phyloP scores from a whole-genome alignment of 1,284 basidiomycete genomes.

The Schizophyllum amplum region DNA sequence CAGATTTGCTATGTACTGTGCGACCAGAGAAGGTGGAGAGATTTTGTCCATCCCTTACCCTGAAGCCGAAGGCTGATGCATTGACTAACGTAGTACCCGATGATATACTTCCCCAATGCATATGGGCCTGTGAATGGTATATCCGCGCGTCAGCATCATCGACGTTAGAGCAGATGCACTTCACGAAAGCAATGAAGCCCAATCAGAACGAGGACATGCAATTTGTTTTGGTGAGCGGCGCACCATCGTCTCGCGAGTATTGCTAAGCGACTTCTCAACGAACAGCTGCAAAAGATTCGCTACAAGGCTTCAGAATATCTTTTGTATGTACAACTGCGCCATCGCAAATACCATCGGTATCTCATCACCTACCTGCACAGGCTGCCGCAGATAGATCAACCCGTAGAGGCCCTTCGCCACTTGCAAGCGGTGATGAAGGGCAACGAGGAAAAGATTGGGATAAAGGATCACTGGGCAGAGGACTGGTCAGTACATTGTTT shows the following conservation, averaged over 20 bases:
- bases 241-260: no score
- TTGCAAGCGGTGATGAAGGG: not conserved
- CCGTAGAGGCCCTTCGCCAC: not conserved
- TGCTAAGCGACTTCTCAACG: no score
- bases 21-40: conserved; percentile 6
- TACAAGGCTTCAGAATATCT: no score
- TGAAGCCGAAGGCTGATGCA: not conserved
- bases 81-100: conserved; percentile 3
- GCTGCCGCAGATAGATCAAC: not conserved
- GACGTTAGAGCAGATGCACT: not conserved
- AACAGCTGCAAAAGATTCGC: no score
- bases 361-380: not conserved
- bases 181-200: not conserved
- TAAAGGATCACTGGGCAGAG: not conserved
- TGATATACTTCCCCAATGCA: conserved; percentile 7
- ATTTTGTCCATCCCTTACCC: no score
- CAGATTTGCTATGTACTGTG: conserved; percentile 7
- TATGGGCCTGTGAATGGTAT: conserved; percentile 9
- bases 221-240: no score
- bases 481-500: not conserved
- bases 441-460: not conserved
- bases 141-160: conserved; percentile 5
- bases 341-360: no score
- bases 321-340: no score
- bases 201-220: not conserved